Evolutionary conservation across 108 stramenopile genomes (phyloP).

Genomic region (Cyclotella choctawhatcheeana): DNA sequence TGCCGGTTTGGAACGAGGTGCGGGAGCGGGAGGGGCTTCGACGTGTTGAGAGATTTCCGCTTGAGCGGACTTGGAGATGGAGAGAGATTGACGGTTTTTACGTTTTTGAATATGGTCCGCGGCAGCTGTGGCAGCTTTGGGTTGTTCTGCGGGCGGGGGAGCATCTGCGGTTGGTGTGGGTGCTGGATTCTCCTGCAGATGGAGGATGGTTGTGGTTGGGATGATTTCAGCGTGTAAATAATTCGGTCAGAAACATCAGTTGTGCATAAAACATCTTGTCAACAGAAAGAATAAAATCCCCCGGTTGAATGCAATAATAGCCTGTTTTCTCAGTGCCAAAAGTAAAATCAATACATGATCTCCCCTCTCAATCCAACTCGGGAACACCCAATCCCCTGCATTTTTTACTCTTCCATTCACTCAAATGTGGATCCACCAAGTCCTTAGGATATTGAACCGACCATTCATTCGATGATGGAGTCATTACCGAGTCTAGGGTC

Average conservation of each 20-base stretch:
- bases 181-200: slow-evolving; percentile 28
- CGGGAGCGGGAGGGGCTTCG: slow-evolving; percentile 11
- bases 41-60: slow-evolving; percentile 14
- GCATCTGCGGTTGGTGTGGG: slow-evolving; percentile 35
- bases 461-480: too few species aligned
- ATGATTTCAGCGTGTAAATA: too few species aligned
- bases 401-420: background rate
- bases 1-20: background rate
- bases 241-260: too few species aligned
- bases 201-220: too few species aligned
- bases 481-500: too few species aligned
- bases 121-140: slow-evolving; percentile 3
- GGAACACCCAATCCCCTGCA: background rate
- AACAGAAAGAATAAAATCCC: too few species aligned
- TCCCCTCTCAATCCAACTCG: background rate
- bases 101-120: slow-evolving; percentile 19
- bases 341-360: background rate
- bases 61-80: slow-evolving; percentile 33
- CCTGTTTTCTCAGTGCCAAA: too few species aligned
- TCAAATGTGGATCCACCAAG: slow-evolving; percentile 7
- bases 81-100: slow-evolving; percentile 45
- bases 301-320: too few species aligned
- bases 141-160: too few species aligned
- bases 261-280: too few species aligned
- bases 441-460: slow-evolving; percentile 16